Evolutionary conservation across 139 green algal species (phyloP).

Genomic region (Coelastrella sp.): DNA sequence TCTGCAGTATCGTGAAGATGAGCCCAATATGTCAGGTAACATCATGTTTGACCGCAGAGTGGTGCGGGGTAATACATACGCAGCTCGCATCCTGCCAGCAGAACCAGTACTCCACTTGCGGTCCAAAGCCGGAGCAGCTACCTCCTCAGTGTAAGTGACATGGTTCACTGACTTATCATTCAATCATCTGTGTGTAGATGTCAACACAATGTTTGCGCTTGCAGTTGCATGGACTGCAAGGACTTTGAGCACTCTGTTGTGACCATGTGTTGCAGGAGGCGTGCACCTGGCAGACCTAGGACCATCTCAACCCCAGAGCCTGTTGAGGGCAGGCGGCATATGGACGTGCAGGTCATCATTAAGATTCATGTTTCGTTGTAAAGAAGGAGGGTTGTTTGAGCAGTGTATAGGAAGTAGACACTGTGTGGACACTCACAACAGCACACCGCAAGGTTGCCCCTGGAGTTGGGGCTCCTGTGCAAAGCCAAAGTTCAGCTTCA

Average conservation of each 20-base stretch:
- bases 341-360: slow-evolving; percentile 69
- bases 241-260: neutral
- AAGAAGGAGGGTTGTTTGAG: no score
- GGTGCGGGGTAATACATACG: slow-evolving; percentile 90
- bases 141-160: neutral
- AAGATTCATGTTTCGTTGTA: no score
- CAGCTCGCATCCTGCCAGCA: slow-evolving; percentile 75
- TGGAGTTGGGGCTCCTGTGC: neutral
- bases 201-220: neutral
- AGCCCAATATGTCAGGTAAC: slow-evolving; percentile 61
- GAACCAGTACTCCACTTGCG: slow-evolving; percentile 53
- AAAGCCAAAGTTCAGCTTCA: neutral
- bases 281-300: slow-evolving; percentile 8
- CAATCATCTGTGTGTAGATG: neutral
- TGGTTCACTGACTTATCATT: neutral
- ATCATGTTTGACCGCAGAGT: slow-evolving; percentile 93
- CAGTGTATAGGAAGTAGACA: no score
- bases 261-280: neutral
- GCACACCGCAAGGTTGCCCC: neutral
- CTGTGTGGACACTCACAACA: neutral
- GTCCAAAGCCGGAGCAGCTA: neutral
- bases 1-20: slow-evolving; percentile 67
- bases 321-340: slow-evolving; percentile 83
- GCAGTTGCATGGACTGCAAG: neutral
- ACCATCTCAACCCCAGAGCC: slow-evolving; percentile 70